Base-by-base conservation (phyloP, 257 asterid genomes). In the Solanum verrucosum region DNA sequence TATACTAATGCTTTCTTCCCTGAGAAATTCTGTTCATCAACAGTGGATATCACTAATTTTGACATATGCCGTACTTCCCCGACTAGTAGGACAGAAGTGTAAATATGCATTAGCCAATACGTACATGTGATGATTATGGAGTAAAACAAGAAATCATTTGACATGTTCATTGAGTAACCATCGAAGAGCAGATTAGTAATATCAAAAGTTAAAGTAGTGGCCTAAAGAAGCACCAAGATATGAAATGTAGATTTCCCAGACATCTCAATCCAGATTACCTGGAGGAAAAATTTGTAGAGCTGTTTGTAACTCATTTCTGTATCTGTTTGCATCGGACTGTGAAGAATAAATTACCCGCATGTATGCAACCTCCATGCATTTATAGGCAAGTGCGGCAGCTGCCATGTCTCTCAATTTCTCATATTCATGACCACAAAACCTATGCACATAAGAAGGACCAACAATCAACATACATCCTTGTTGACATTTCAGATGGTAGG, bases 351-450 rank as follows among this genome's bases (percentile, higher is more conserved):
- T 52, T 78, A 88, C 88, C 6, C 83, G 67, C 90, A 85, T 88
- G 81, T 88, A 74, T 23, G 90, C 86, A 13, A 79, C 88, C 79
- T 88, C 90, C 90, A 85, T 63, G 88, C 90, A 88, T 68, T 88
- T 88, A 63, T 88, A 88, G 79, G 90, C 90, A 20, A 88, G 88
- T 59, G 90, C 88, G 67, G 90, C 90, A 88, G 86, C 52, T 42
- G 88, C 88, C 90, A 88, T 88, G 27, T 88, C 90, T 25, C 86
- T 85, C 86, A 75, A 77, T 77, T 72, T 88, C 83, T 88, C 88
- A 88, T 88, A 88, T 85, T 88, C 90, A 42, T 46, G 73, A 49
- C 88, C 88, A 33, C 88, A 85, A 85, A 71, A 85, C 77, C 89
- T 87, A 42, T 31, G 68, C 70, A 18, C 44, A 72, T 29, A 49